Percentiles rank a stretch among this genome's conserved stretches.
These are phyloP conservation scores for Serendipita sp. DNA, from an alignment of 768 basidiomycete species.

Conservation along the genomic window DNA sequence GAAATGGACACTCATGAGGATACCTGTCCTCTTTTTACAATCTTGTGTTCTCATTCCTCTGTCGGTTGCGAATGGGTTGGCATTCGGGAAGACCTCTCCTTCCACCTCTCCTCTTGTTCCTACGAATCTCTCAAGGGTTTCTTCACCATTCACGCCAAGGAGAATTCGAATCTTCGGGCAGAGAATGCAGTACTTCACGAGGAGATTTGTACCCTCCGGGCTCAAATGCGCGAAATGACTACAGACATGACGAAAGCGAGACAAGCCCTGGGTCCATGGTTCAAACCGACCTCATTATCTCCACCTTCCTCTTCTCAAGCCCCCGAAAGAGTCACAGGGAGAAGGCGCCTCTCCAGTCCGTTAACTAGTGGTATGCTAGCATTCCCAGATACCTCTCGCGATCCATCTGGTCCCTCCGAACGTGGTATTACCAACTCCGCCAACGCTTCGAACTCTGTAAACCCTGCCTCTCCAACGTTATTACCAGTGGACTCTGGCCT, in stretches of 20 bases:
- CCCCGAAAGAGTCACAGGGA: not conserved
- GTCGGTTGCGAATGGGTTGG: slow-evolving; percentile 43
- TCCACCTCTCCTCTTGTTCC: slow-evolving; percentile 31
- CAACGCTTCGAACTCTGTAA: not conserved
- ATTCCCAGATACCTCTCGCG: not conserved
- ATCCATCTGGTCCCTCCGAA: not conserved
- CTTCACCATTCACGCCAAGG: slow-evolving; percentile 25
- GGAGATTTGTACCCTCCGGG: slow-evolving; percentile 49
- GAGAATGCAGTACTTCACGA: slow-evolving; percentile 27
- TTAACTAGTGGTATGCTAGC: not conserved
- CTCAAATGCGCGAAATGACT: slow-evolving; percentile 30
- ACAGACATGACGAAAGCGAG: slow-evolving; percentile 41
- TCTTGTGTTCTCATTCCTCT: slow-evolving; percentile 30
- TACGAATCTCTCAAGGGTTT: slow-evolving; percentile 49
- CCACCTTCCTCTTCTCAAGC: not conserved
- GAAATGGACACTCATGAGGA: slow-evolving; percentile 21
- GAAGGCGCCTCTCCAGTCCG: not conserved
- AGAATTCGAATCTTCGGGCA: slow-evolving; percentile 12
- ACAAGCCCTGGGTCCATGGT: slow-evolving; percentile 52
- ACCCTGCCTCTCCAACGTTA: no score
- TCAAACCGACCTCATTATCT: slow-evolving; percentile 11
- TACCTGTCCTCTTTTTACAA: slow-evolving; percentile 23
- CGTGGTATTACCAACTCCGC: not conserved
- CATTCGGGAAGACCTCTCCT: slow-evolving; percentile 20
- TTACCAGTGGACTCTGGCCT: not conserved